Evolutionary conservation across 2,329 filamentous ascomycete genomes (phyloP), one percentile per base, ranked within the genome.

Genomic region (Xylariaceae sp.): DNA sequence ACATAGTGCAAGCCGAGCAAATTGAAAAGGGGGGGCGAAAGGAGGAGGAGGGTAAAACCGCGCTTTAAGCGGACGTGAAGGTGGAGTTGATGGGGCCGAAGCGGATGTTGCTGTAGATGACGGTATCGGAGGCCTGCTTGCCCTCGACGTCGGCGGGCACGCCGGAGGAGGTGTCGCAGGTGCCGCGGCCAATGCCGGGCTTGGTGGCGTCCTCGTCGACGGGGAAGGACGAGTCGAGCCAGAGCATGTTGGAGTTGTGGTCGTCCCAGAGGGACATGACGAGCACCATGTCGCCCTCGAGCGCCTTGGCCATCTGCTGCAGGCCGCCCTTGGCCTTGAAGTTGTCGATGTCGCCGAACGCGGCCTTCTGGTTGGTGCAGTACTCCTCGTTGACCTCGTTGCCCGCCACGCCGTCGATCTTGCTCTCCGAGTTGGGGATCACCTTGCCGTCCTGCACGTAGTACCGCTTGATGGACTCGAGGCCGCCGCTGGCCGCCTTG

Each of bases 201-300:
- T 44, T 40, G 18, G 42, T 44, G 31, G 47, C 40, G 31, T 44
- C 48, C 50, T 56, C 55, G 45, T 56, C 52, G 19, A 50, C 46
- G 18, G 56, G 55, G 64, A 74, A 79, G 50, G 66, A 71, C 40
- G 44, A 37, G 24, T 39, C 14, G 7, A 11, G 5, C 28, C 16
- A 23, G 19, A n/a, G 19, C n/a, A n/a, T n/a, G n/a, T n/a, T n/a
- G n/a, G 13, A 12, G 7, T 17, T 7, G 14, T 14, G 11, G 60
- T 81, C 77, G 53, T 78, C 76, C 73, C 72, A 76, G 43, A 76
- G 61, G 17, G 64, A 69, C 68, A 81, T 68, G 50, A 79, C 75
- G 11, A 81, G 65, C 23, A 80, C 77, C 73, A 81, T 78, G 28
- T 73, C 74, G 34, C 65, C 54, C 5, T 59, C 60, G 32, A 81